These are phyloP conservation scores for Allium sativum DNA, from an alignment of 106 monocot genomes.

Conservation along the genomic window DNA sequence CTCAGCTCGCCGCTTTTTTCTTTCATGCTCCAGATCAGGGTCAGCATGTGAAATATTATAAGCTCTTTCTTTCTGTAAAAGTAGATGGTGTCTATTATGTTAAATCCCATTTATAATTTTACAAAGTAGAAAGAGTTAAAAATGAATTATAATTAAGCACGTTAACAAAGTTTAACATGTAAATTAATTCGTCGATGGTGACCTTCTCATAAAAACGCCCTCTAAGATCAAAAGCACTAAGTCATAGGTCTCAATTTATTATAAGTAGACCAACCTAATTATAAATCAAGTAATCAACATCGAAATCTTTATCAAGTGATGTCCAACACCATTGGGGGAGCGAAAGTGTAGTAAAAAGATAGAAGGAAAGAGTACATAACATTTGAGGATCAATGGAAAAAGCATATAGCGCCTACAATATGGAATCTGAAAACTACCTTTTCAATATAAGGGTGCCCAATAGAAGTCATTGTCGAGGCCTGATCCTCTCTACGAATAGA, in stretches of 20 bases:
- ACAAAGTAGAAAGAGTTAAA: too few relatives aligned
- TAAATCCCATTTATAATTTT: neutral
- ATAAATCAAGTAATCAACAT: neutral
- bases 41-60: constrained; percentile 40
- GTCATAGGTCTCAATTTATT: neutral
- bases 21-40: constrained; percentile 70
- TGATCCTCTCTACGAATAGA: constrained; percentile 54
- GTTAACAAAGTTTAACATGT: too few relatives aligned
- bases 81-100: too few relatives aligned
- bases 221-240: neutral
- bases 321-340: neutral
- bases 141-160: too few relatives aligned
- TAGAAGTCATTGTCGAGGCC: constrained; percentile 25
- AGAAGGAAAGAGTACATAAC: neutral
- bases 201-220: too few relatives aligned
- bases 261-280: neutral
- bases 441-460: constrained; percentile 26
- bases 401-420: neutral
- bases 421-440: constrained; percentile 24
- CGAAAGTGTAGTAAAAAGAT: constrained; percentile 1
- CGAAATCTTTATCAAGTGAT: too few relatives aligned
- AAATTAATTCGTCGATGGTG: too few relatives aligned
- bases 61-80: constrained; percentile 53
- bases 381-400: constrained; percentile 1
- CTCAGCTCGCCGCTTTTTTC: constrained; percentile 47